Conservation (phyloP, 208 protist species). For the Leishmania arabica region DNA sequence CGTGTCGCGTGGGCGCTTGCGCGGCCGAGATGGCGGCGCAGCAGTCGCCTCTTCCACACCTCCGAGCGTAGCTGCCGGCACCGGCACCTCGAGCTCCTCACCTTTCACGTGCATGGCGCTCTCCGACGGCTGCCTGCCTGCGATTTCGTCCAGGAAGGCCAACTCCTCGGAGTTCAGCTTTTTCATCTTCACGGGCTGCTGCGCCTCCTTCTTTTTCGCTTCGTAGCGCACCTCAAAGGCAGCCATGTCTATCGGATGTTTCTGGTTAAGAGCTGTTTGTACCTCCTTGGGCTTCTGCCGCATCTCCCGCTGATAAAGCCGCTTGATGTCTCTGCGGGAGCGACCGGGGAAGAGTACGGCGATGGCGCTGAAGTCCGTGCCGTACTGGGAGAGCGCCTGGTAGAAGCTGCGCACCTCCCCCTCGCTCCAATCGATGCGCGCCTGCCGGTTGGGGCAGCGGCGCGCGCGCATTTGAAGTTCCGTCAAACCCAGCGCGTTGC, state of each 20-base stretch:
- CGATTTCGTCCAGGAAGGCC: constrained; percentile 61
- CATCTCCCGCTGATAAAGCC: constrained; percentile 81
- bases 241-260: constrained; percentile 67
- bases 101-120: neutral
- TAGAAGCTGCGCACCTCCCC: constrained; percentile 83
- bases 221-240: constrained; percentile 54
- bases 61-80: constrained; percentile 15
- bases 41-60: constrained; percentile 17
- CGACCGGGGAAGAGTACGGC: constrained; percentile 69
- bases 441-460: constrained; percentile 5
- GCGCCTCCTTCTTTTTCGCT: constrained; percentile 37
- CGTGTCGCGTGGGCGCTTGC: constrained; percentile 14
- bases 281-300: constrained; percentile 59
- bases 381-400: constrained; percentile 83
- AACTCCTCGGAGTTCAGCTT: constrained; percentile 44
- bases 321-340: constrained; percentile 76
- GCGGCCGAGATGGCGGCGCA: constrained; percentile 10
- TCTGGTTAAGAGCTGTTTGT: constrained; percentile 48
- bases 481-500: neutral
- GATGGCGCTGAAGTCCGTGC: constrained; percentile 90
- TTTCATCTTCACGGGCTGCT: constrained; percentile 18
- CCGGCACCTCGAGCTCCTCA: neutral
- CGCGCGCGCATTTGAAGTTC: neutral
- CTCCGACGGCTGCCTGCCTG: constrained; percentile 32
- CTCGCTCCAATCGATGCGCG: constrained; percentile 72